phyloP scores from a whole-genome alignment of 257 asterid genomes.

The Solanum pinnatisectum region DNA sequence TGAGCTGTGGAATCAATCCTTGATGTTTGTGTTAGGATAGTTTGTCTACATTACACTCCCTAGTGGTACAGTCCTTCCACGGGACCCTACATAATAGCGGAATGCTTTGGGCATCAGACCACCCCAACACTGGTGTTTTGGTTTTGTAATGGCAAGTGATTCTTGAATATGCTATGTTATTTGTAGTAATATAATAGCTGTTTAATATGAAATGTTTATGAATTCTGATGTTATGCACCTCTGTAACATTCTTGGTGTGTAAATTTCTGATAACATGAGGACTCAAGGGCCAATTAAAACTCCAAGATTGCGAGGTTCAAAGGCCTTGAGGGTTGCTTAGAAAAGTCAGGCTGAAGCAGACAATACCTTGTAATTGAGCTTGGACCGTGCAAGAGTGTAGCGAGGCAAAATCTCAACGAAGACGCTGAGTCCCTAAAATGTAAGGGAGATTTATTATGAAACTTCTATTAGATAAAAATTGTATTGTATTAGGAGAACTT shows the following conservation, averaged over 20 bases:
- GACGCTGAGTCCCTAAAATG: no score
- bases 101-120: not conserved
- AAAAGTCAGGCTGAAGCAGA: not conserved
- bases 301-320: not conserved
- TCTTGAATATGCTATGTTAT: not conserved
- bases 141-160: not conserved
- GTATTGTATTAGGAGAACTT: no score
- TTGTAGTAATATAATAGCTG: not conserved
- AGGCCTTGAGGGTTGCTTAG: not conserved
- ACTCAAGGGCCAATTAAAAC: not conserved
- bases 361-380: not conserved
- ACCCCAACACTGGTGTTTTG: not conserved
- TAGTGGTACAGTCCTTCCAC: not conserved
- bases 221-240: not conserved
- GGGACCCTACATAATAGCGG: not conserved
- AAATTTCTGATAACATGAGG: not conserved
- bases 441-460: no score
- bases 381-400: not conserved
- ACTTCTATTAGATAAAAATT: no score
- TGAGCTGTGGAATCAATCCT: accelerated
- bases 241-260: not conserved
- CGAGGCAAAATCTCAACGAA: no score
- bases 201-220: not conserved
- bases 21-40: not conserved
- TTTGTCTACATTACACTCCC: not conserved